Evolutionary conservation across 2,329 filamentous ascomycete species (phyloP).

Genomic region (Incumbomyces delicatus): DNA sequence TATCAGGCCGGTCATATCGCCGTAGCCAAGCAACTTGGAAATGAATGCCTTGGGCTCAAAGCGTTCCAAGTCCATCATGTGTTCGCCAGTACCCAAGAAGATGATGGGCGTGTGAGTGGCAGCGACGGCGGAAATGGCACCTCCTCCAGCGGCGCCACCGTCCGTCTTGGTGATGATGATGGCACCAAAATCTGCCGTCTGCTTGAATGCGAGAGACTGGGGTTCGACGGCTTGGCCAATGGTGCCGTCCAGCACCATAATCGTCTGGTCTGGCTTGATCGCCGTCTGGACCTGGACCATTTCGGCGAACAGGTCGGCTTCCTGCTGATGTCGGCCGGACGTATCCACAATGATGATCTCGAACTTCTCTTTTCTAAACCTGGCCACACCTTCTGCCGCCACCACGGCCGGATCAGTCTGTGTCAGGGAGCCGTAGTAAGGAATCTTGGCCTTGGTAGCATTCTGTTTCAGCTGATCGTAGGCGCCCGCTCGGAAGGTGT

Average conservation of each 20-base stretch:
- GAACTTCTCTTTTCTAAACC: conserved; percentile 98
- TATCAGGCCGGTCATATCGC: conserved; percentile 86
- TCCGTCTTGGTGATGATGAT: conserved; percentile 99
- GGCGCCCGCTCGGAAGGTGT: conserved; percentile 95
- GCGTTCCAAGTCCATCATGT: conserved; percentile 87
- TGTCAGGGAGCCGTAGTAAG: conserved; percentile 93
- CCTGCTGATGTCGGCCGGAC: conserved; percentile 86
- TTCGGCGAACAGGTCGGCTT: conserved; percentile 89
- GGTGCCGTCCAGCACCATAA: conserved; percentile 93
- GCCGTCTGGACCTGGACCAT: conserved; percentile 95
- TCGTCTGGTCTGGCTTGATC: conserved; percentile 86
- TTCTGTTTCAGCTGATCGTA: conserved; percentile 99
- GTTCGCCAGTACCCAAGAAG: conserved; percentile 94
- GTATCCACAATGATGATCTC: conserved; percentile 99
- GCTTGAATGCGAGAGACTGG: conserved; percentile 94
- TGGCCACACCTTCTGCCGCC: conserved; percentile 88
- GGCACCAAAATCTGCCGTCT: conserved; percentile 89
- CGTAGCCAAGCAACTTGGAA: conserved; percentile 90
- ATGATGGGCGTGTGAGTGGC: conserved; percentile 95
- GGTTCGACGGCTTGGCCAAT: conserved; percentile 94
- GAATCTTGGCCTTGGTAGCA: conserved; percentile 96
- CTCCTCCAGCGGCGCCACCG: conserved; percentile 87
- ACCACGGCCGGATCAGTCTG: conserved; percentile 93
- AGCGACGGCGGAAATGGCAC: conserved; percentile 93
- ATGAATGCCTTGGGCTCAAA: conserved; percentile 92